Conservation (phyloP, 2,329 filamentous ascomycete species). For the Trichoderma arundinaceum region DNA sequence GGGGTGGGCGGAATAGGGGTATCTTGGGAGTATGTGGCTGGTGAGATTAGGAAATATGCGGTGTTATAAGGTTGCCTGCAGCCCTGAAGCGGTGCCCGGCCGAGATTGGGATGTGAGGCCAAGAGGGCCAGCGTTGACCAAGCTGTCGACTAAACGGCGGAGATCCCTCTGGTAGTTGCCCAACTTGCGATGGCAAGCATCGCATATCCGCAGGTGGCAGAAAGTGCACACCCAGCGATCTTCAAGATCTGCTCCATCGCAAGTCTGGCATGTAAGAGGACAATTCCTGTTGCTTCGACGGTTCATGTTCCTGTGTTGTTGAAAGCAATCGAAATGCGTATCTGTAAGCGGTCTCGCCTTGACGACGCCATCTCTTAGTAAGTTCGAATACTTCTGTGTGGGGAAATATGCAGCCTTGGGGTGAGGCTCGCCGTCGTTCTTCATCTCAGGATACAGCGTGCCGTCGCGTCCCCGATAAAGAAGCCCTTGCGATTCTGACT, state of each 20-base stretch:
- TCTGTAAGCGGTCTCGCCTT: constrained; percentile 52
- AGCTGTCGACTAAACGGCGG: constrained; percentile 46
- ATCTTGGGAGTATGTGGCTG: constrained; percentile 19
- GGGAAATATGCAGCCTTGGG: constrained; percentile 49
- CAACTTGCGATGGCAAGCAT: constrained; percentile 52
- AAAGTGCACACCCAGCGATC: constrained; percentile 56
- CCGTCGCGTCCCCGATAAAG: constrained; percentile 48
- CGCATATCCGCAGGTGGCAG: constrained; percentile 60
- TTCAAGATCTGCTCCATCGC: constrained; percentile 52
- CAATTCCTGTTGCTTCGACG: constrained; percentile 55
- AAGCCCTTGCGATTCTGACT: constrained; percentile 44
- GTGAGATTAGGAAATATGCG: constrained; percentile 9
- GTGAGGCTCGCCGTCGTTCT: constrained; percentile 43
- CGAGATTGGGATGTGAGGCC: constrained; percentile 35
- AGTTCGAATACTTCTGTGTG: constrained; percentile 38
- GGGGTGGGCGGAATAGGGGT: constrained; percentile 22
- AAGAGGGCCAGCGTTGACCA: constrained; percentile 30
- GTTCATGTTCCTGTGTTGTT: constrained; percentile 55
- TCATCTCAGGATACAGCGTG: constrained; percentile 52
- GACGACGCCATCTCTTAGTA: constrained; percentile 47
- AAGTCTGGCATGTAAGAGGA: constrained; percentile 60
- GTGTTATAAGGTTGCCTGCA: constrained; percentile 31
- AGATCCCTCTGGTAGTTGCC: constrained; percentile 52
- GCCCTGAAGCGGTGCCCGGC: constrained; percentile 35
- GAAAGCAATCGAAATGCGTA: constrained; percentile 54